Base-by-base conservation (phyloP, 208 protist genomes). In the Paratrypanosoma confusum region DNA sequence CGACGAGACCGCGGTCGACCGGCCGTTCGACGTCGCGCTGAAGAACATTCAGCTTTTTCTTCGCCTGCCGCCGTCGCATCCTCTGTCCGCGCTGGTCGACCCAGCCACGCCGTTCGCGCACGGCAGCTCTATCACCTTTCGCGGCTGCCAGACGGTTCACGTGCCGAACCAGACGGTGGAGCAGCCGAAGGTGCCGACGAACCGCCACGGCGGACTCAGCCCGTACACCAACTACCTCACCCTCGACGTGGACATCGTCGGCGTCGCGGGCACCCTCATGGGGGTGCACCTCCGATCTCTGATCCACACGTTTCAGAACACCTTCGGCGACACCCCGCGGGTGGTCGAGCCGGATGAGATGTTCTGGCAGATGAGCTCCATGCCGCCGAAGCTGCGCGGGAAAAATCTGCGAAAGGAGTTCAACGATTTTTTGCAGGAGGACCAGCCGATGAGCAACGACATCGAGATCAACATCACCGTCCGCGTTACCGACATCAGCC, bases 301-400 rank as follows among this genome's bases (percentile, higher is more conserved):
- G n/a, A 20, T 82, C 29, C 51, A 80, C 32, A 34, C 38, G 17
- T 56, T 82, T n/a, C 39, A 74, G 21, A 92, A 89, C 64, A 50
- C 74, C 14, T 84, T 92, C 57, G 55, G 77, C 5, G 65, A 72
- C 49, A 68, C 71, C 50, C 61, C 55, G 14, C 60, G 64, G 28
- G 68, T 73, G 16, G 71, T 92, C 42, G 28, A 50, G 16, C 79
- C 79, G 0, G 71, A 84, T 24, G 77, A 92, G 33, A 70, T 92
- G 0, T 92, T 85, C 57, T 92, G 83, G 80, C 77, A 83, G 3
- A 63, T 81, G 1, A 73, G 70, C 5, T n/a, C n/a, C n/a, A n/a
- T n/a, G n/a, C n/a, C n/a, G n/a, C n/a, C n/a, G n/a, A 84, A 80
- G 50, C 57, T 85, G 40, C 72, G 86, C 48, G 73, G 74, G 7